Evolutionary conservation across 495 filamentous ascomycete species (phyloP).

Genomic region (Xylaria bambusicola): DNA sequence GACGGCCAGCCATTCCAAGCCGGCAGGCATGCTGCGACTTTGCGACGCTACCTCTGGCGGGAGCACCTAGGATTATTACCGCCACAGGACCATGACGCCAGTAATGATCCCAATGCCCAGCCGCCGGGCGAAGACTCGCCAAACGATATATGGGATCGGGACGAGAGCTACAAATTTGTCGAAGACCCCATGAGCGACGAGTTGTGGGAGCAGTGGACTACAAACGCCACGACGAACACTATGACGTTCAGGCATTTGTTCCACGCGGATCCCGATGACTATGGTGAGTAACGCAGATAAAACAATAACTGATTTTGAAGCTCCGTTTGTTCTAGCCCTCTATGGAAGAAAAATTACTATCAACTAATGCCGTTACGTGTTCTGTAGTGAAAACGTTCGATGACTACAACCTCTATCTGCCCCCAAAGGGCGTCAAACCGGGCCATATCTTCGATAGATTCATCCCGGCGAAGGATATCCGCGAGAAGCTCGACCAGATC

Average conservation of each 20-base stretch:
- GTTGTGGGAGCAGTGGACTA: constrained; percentile 85
- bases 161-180: constrained; percentile 72
- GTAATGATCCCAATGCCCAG: constrained; percentile 75
- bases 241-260: constrained; percentile 85
- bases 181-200: constrained; percentile 77
- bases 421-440: constrained; percentile 67
- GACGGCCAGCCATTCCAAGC: constrained; percentile 74
- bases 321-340: no score
- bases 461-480: constrained; percentile 67
- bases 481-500: constrained; percentile 73
- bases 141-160: constrained; percentile 65
- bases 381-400: constrained; percentile 74
- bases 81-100: constrained; percentile 70
- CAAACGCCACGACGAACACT: constrained; percentile 75
- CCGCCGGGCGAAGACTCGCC: constrained; percentile 69
- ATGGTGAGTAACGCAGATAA: constrained; percentile 60
- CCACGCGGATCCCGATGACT: constrained; percentile 88
- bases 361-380: neutral
- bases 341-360: no score
- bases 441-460: constrained; percentile 84
- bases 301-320: no score
- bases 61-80: constrained; percentile 87
- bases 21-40: constrained; percentile 73
- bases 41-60: constrained; percentile 85
- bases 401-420: constrained; percentile 80